phyloP scores from a whole-genome alignment of 768 basidiomycete species.

The Phanerochaete sordida region DNA sequence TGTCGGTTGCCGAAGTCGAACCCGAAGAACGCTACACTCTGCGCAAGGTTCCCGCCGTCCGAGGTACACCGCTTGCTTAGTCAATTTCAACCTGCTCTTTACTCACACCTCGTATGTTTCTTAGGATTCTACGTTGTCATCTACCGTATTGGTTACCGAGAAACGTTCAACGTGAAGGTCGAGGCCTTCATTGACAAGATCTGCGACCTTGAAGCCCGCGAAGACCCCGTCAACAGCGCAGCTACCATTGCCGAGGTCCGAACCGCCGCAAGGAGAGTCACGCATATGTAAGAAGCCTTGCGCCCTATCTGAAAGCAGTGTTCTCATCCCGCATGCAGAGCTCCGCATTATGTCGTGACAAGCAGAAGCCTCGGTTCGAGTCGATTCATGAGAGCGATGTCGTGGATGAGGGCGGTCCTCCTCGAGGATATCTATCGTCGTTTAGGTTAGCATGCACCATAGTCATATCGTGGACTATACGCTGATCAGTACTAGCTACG shows the following conservation, averaged over 20 bases:
- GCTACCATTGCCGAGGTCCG: slow-evolving; percentile 38
- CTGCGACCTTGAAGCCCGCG: slow-evolving; percentile 38
- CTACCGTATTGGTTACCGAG: slow-evolving; percentile 56
- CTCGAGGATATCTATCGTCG: slow-evolving; percentile 61
- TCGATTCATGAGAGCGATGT: slow-evolving; percentile 26
- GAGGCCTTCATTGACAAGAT: slow-evolving; percentile 44
- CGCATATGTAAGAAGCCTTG: slow-evolving; percentile 49
- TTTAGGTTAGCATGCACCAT: slow-evolving; percentile 35
- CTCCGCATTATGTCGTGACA: slow-evolving; percentile 52
- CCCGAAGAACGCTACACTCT: slow-evolving; percentile 49
- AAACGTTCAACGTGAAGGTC: slow-evolving; percentile 47
- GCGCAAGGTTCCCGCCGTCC: slow-evolving; percentile 51
- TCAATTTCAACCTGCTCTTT: background rate
- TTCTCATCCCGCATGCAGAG: slow-evolving; percentile 27
- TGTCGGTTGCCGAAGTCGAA: slow-evolving; percentile 45
- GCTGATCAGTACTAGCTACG: slow-evolving; percentile 29
- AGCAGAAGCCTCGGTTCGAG: slow-evolving; percentile 32
- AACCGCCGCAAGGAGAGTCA: slow-evolving; percentile 34
- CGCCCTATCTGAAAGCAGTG: background rate
- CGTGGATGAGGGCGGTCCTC: slow-evolving; percentile 42
- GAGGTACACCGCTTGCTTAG: slow-evolving; percentile 36
- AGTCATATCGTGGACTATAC: background rate
- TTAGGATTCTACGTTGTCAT: slow-evolving; percentile 54
- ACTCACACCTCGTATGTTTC: background rate
- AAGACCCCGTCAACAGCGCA: slow-evolving; percentile 32